Base-by-base conservation (phyloP, 768 basidiomycete genomes). In the Termitomyces titanicus region DNA sequence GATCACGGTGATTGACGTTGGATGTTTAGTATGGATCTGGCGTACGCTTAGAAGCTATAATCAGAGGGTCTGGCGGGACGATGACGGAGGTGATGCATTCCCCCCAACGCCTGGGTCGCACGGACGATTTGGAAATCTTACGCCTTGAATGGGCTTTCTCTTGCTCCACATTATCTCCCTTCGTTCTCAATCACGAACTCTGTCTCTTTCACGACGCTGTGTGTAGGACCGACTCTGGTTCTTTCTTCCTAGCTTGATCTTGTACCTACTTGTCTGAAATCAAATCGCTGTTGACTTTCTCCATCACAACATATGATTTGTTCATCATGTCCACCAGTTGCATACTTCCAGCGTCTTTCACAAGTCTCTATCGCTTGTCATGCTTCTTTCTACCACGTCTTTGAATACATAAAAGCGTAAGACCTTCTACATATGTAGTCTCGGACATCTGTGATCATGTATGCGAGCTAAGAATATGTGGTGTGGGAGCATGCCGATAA, bases 311-410 rank as follows among this genome's bases (percentile, higher is more conserved):
- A 35, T 15, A 12, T 9, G n/a, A 40, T 20, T 29, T 15, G 27
- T 17, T 31, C 13, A n/a, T 11, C 34, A 57, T 62, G 58, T 51
- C 59, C 4, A 52, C 25, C 12, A 43, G 18, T 11, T 47, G 31
- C 39, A 62, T 59, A 18, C 68, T 75, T 20, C 71, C 73, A 25
- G 54, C 67, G 8, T 57, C 66, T 10, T 80, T 87, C 58, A 82
- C 66, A 11, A 83, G 83, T 55, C 63, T 85, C 1, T 88, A 88
- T 58, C 78, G 86, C 17, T 72, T 88, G 5, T 75, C 82, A 59
- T n/a, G n/a, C n/a, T n/a, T n/a, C n/a, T n/a, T n/a, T n/a, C n/a
- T n/a, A n/a, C n/a, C n/a, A n/a, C n/a, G n/a, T n/a, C n/a, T n/a
- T n/a, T n/a, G n/a, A n/a, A n/a, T n/a, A n/a, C n/a, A n/a, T n/a